Percentiles rank a stretch among this genome's conserved stretches.
These are phyloP conservation scores for Clausena lansium DNA, from an alignment of 345 rosid genomes.

Conservation along the genomic window DNA sequence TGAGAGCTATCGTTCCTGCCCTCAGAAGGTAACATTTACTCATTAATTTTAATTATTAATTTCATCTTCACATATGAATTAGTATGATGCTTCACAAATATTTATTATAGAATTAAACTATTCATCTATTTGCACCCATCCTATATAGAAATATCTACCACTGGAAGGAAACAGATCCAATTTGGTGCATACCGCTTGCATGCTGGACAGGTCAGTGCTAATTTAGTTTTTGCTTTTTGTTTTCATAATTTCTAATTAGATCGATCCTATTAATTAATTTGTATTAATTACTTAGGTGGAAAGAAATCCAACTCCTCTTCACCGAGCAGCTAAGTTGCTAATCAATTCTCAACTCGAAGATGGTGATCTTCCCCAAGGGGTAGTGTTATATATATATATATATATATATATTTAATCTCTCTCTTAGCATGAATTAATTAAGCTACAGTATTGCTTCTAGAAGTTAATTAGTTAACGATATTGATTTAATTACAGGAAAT, in stretches of 20 bases:
- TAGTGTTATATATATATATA: background rate
- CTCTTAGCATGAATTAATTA: no score
- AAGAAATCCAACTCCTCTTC: constrained; percentile 57
- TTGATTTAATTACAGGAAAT: background rate
- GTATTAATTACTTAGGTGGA: constrained; percentile 29
- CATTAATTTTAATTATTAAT: no score
- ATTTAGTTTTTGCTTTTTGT: background rate
- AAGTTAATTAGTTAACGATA: background rate
- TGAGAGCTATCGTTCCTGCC: constrained; percentile 54
- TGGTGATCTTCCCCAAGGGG: constrained; percentile 71
- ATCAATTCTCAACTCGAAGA: constrained; percentile 64
- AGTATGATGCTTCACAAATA: no score
- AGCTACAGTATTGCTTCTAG: no score
- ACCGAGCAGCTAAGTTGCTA: constrained; percentile 55
- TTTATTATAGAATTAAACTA: no score
- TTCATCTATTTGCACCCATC: no score
- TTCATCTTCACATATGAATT: no score
- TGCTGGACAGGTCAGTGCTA: constrained; percentile 37
- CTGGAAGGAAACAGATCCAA: constrained; percentile 42
- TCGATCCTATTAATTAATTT: no score
- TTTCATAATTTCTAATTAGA: constrained; percentile 6
- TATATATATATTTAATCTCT: no score
- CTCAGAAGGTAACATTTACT: constrained; percentile 33
- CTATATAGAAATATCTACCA: constrained; percentile 34
- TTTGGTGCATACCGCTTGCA: constrained; percentile 42